Percentiles rank a stretch among this genome's conserved stretches.
Evolutionary conservation across 2,329 filamentous ascomycete genomes (phyloP).

Genomic region (Fusarium pilosicola): DNA sequence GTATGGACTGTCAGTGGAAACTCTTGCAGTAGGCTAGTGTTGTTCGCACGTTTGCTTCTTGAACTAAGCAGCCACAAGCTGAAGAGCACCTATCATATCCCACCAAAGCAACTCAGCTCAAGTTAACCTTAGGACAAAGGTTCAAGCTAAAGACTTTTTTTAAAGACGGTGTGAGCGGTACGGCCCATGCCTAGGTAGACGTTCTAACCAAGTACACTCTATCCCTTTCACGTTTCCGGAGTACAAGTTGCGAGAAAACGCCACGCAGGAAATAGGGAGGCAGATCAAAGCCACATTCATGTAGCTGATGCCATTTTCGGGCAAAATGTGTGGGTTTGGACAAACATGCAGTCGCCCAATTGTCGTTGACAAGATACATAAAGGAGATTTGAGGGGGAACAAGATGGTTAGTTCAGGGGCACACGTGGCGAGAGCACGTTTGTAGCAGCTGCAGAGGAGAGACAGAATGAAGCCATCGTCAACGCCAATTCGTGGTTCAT

Average conservation of each 20-base stretch:
- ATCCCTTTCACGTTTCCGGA: neutral
- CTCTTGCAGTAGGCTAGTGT: neutral
- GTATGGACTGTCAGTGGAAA: neutral
- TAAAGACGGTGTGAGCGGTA: slow-evolving; percentile 29
- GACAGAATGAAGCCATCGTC: neutral
- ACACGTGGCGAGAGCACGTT: neutral
- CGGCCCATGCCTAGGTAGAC: slow-evolving; percentile 27
- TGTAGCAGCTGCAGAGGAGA: neutral
- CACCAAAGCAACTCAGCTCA: neutral
- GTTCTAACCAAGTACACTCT: neutral
- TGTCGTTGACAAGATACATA: neutral
- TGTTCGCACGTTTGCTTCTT: neutral
- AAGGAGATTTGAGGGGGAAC: neutral
- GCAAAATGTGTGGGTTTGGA: neutral
- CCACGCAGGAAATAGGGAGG: neutral
- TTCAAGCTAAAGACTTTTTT: neutral
- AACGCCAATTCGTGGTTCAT: neutral
- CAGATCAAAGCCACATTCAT: slow-evolving; percentile 14
- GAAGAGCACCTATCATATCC: neutral
- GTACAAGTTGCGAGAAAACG: neutral
- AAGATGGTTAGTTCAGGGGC: neutral
- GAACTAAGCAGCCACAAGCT: neutral
- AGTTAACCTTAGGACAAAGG: neutral
- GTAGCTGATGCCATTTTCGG: neutral
- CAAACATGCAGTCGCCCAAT: slow-evolving; percentile 13